Conservation (phyloP, 1,284 basidiomycete genomes). For the Ustanciosporium gigantosporum region DNA sequence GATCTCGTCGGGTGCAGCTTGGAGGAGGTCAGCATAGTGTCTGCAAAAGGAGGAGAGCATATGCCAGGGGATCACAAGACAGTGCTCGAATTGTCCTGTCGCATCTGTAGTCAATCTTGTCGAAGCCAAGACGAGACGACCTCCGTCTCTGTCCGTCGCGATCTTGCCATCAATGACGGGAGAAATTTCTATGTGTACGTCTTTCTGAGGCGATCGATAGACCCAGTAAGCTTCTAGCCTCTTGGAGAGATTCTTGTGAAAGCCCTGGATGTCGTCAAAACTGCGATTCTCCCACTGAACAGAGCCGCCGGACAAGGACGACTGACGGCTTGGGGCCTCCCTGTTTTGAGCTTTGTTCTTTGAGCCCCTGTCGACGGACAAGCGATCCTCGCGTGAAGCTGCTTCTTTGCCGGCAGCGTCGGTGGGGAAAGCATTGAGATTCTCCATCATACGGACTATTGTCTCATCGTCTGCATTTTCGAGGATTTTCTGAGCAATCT, state of each 20-base stretch:
- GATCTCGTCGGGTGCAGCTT: conserved; percentile 12
- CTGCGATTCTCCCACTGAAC: conserved; percentile 36
- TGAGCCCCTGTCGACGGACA: too few relatives aligned
- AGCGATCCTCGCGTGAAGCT: neutral
- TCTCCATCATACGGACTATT: conserved; percentile 36
- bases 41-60: conserved; percentile 39
- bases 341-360: neutral
- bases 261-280: conserved; percentile 38
- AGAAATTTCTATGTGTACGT: conserved; percentile 41
- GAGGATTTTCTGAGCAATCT: conserved; percentile 26
- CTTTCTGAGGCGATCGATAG: conserved; percentile 32
- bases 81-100: conserved; percentile 29
- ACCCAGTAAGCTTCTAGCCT: conserved; percentile 50
- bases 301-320: conserved; percentile 19
- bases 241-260: conserved; percentile 35
- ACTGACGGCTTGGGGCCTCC: neutral
- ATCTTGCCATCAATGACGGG: conserved; percentile 29
- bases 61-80: conserved; percentile 33
- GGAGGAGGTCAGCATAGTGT: conserved; percentile 11
- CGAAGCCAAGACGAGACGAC: conserved; percentile 23
- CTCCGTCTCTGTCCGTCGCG: conserved; percentile 10
- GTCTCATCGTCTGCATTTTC: conserved; percentile 36
- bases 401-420: conserved; percentile 25
- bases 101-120: conserved; percentile 25
- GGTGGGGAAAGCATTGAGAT: conserved; percentile 41